phyloP scores from a whole-genome alignment of 805 yeast genomes.

The Kregervanrija pseudodelftensis region DNA sequence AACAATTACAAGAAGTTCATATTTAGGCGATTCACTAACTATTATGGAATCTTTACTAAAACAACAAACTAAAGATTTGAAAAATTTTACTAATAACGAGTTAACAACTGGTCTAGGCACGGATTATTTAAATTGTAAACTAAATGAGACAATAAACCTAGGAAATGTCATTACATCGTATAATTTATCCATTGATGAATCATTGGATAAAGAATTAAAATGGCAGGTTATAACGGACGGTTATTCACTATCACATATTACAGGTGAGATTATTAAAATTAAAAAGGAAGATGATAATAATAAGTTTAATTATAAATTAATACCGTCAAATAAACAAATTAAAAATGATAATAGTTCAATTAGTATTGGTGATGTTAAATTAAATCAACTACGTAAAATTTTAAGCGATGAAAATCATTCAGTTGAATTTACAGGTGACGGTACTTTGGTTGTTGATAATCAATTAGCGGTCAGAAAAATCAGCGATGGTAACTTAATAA shows the following conservation, averaged over 20 bases:
- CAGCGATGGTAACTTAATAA: slow-evolving; percentile 72
- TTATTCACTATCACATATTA: slow-evolving; percentile 73
- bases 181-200: slow-evolving; percentile 64
- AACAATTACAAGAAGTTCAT: slow-evolving; percentile 14
- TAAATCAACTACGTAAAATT: slow-evolving; percentile 70
- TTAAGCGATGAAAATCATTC: slow-evolving; percentile 50
- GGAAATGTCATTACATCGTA: slow-evolving; percentile 47
- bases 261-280: slow-evolving; percentile 45
- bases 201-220: slow-evolving; percentile 47
- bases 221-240: slow-evolving; percentile 88
- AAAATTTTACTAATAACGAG: slow-evolving; percentile 12
- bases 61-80: slow-evolving; percentile 13
- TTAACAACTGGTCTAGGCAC: slow-evolving; percentile 14
- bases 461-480: slow-evolving; percentile 68
- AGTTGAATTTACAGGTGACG: slow-evolving; percentile 92
- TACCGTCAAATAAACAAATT: slow-evolving; percentile 2
- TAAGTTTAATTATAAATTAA: slow-evolving; percentile 5
- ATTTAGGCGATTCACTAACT: slow-evolving; percentile 17
- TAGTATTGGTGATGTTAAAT: slow-evolving; percentile 81
- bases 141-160: slow-evolving; percentile 38
- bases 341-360: slow-evolving; percentile 7
- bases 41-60: slow-evolving; percentile 15
- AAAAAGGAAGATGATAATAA: slow-evolving; percentile 9
- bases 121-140: slow-evolving; percentile 24
- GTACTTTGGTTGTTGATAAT: slow-evolving; percentile 80